Percentiles rank a stretch among this genome's conserved stretches.
phyloP scores from a whole-genome alignment of 805 yeast species.

The Candida glaebosa region DNA sequence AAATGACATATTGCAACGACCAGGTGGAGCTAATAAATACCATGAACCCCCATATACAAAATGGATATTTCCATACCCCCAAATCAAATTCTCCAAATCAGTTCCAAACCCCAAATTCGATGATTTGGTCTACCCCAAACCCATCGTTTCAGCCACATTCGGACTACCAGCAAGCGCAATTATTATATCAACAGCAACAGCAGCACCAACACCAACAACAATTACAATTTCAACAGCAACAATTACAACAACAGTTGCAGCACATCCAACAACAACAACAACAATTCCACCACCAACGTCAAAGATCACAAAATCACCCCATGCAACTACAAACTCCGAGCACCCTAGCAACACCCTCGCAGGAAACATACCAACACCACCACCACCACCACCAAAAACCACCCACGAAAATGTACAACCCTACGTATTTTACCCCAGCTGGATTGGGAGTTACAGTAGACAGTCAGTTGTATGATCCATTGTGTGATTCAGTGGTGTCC shows the following conservation, averaged over 20 bases:
- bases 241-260: background rate
- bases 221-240: too few species aligned
- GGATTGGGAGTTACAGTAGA: background rate
- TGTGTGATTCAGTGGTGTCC: too few species aligned
- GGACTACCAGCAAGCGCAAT: too few species aligned
- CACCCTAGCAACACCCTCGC: background rate
- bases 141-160: background rate
- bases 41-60: too few species aligned
- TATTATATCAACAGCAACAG: too few species aligned
- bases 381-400: too few species aligned
- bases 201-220: too few species aligned
- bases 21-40: too few species aligned
- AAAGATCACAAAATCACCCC: background rate
- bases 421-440: background rate
- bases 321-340: background rate
- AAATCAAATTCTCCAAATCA: background rate
- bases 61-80: constrained; percentile 2
- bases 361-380: too few species aligned
- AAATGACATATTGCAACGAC: too few species aligned
- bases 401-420: too few species aligned
- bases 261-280: background rate
- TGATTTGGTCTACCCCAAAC: background rate
- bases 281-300: background rate
- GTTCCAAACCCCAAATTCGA: constrained; percentile 2
- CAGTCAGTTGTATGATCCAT: too few species aligned